Evolutionary conservation across 1,284 basidiomycete species (phyloP).

Genomic region (Sporisorium sorghi): DNA sequence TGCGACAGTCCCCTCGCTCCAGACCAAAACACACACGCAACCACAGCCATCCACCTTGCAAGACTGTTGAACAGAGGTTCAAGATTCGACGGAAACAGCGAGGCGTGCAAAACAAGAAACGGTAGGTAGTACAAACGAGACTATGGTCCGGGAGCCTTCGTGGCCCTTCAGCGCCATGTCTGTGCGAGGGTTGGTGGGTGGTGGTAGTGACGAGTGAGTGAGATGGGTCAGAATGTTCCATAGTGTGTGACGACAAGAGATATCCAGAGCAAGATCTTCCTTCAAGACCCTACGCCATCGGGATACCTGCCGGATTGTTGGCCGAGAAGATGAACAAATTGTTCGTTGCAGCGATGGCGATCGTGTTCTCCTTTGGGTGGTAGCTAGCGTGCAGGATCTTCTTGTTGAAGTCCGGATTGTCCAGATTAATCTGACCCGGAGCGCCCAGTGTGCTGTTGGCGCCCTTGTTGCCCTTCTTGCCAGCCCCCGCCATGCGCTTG

Average conservation of each 20-base stretch:
- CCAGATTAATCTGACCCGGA: constrained; percentile 71
- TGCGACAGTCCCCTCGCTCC: not conserved
- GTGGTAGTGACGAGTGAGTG: too few species aligned
- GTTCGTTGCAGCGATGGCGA: constrained; percentile 73
- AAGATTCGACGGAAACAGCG: too few species aligned
- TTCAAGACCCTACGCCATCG: too few species aligned
- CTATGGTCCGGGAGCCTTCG: not conserved
- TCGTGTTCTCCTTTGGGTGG: constrained; percentile 97
- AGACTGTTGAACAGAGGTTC: not conserved
- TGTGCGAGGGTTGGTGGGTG: too few species aligned
- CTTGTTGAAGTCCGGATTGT: constrained; percentile 83
- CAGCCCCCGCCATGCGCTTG: constrained; percentile 83
- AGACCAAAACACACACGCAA: not conserved
- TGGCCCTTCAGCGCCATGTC: not conserved
- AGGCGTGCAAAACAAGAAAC: too few species aligned
- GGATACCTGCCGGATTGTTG: constrained; percentile 58
- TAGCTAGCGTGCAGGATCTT: constrained; percentile 89
- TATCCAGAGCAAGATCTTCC: not conserved
- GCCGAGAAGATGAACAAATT: constrained; percentile 74
- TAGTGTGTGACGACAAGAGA: too few species aligned
- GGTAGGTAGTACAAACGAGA: not conserved
- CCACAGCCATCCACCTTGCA: not conserved
- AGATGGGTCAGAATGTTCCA: not conserved
- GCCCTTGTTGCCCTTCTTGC: constrained; percentile 77
- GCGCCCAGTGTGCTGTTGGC: constrained; percentile 78